Evolutionary conservation across 2,329 filamentous ascomycete genomes (phyloP), one percentile per base, ranked within the genome.

Genomic region (Claviceps sp.): DNA sequence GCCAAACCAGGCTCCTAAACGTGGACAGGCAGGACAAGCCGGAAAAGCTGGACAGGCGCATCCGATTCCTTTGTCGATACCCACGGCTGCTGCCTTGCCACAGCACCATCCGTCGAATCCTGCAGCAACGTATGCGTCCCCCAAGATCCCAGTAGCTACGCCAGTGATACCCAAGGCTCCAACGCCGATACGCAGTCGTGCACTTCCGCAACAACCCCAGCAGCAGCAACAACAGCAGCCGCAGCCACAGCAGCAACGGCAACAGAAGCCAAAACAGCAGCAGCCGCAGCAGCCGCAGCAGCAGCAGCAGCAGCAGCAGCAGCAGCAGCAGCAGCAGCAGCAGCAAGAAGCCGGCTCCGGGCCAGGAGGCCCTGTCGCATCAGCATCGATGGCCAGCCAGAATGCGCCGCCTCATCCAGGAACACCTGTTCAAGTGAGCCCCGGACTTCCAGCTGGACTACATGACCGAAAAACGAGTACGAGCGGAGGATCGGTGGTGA

Each of bases 121-220:
- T 51, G 72, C 78, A 36, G 75, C 71, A 36, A 75, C 71, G 54
- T 76, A 84, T 57, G 80, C 82, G 47, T 96, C 91, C 16, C 91
- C 91, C 7, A 87, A 89, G 63, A 78, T 91, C 49, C 72, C 84
- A 30, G 75, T 88, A 55, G 85, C 87, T 9, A 93, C 87, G 37
- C 91, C 93, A 7, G 84, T 82, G 26, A 70, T 95, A 47, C 83
- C 89, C 13, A 95, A 95, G 65, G 83, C 84, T 20, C 82, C 89
- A 5, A 90, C 87, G 13, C 87, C 89, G 8, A 84, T 82, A 57
- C 85, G 86, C 56, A 78, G 82, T 40, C 82, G 88, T 52, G 87
- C 90, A 55, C 70, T 80, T 47, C 93, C 89, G 8, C 88, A 94
- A 57, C 89, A 94, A 34, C 30, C 30, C 4, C 30, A 30, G 8